Evolutionary conservation across 164 flowering plant genomes (phyloP).

Genomic region (Echeveria elegans): DNA sequence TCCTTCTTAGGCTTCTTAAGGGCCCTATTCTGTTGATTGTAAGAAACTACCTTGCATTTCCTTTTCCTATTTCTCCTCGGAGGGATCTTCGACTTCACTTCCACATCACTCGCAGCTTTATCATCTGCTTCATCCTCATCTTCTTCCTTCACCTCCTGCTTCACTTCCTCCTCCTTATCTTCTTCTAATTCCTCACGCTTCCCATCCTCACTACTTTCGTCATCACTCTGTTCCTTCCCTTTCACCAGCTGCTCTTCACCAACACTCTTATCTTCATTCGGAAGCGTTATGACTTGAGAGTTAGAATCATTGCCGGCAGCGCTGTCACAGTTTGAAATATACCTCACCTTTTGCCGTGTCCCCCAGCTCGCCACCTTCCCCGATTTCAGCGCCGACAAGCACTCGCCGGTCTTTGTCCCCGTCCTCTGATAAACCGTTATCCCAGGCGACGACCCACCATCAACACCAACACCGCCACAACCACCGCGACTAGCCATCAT

Average conservation of each 20-base stretch:
- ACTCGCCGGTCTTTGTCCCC: neutral
- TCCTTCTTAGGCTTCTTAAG: slow-evolving; percentile 14
- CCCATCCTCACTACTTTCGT: neutral
- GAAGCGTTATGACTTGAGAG: neutral
- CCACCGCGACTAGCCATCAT: neutral
- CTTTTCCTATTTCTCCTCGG: slow-evolving; percentile 23
- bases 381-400: neutral
- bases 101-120: slow-evolving; percentile 17
- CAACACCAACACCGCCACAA: neutral
- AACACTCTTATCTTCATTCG: slow-evolving; percentile 3
- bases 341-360: neutral
- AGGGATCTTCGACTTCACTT: neutral
- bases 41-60: slow-evolving; percentile 11
- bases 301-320: neutral
- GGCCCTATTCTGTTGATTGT: neutral
- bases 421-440: neutral
- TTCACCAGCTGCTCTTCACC: neutral
- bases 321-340: neutral
- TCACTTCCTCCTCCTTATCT: slow-evolving; percentile 8
- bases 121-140: neutral
- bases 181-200: neutral
- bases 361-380: slow-evolving; percentile 2
- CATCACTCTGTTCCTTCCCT: slow-evolving; percentile 7
- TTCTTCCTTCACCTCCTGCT: neutral
- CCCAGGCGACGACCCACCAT: neutral